Percentiles rank a stretch among this genome's conserved stretches.
These are phyloP conservation scores for Hemileccinum impolitum DNA, from an alignment of 768 basidiomycete genomes.

Conservation along the genomic window DNA sequence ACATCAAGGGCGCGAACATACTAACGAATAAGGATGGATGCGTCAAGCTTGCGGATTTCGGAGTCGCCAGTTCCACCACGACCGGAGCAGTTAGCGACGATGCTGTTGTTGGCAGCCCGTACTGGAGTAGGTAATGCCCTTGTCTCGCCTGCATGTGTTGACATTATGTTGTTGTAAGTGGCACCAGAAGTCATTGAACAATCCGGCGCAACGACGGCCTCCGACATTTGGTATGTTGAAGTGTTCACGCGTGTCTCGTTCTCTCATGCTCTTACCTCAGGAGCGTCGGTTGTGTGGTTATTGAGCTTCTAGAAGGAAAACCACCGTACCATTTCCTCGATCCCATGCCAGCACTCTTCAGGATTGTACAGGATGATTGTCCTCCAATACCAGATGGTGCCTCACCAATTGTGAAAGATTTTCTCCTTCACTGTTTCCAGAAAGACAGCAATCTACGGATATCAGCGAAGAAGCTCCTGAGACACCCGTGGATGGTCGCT, in stretches of 20 bases:
- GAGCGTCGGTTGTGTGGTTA: slow-evolving; percentile 96
- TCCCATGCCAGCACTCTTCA: slow-evolving; percentile 97
- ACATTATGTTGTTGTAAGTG: slow-evolving; percentile 49
- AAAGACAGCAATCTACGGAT: slow-evolving; percentile 95
- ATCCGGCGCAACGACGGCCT: slow-evolving; percentile 93
- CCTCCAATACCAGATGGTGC: slow-evolving; percentile 96
- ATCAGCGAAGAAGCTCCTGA: slow-evolving; percentile 86
- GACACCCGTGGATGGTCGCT: slow-evolving; percentile 95
- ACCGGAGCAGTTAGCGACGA: slow-evolving; percentile 76
- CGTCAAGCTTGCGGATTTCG: slow-evolving; percentile 99
- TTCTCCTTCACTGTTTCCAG: slow-evolving; percentile 96
- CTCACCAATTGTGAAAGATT: slow-evolving; percentile 93
- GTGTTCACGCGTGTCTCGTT: background rate
- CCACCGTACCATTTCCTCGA: slow-evolving; percentile 95
- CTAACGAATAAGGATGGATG: slow-evolving; percentile 98
- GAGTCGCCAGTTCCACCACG: slow-evolving; percentile 82
- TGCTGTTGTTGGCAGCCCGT: slow-evolving; percentile 95
- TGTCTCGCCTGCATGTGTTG: slow-evolving; percentile 3
- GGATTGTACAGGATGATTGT: slow-evolving; percentile 97
- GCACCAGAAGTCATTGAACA: slow-evolving; percentile 99
- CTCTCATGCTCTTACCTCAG: slow-evolving; percentile 25
- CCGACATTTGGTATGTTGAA: slow-evolving; percentile 83
- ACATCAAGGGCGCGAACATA: slow-evolving; percentile 99
- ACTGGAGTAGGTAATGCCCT: slow-evolving; percentile 76
- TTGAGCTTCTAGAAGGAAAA: slow-evolving; percentile 84